A percentile compares a stretch with the other conserved stretches of the same genome.
Evolutionary conservation across 345 rosid genomes (phyloP).

Genomic region (Citrus medica): DNA sequence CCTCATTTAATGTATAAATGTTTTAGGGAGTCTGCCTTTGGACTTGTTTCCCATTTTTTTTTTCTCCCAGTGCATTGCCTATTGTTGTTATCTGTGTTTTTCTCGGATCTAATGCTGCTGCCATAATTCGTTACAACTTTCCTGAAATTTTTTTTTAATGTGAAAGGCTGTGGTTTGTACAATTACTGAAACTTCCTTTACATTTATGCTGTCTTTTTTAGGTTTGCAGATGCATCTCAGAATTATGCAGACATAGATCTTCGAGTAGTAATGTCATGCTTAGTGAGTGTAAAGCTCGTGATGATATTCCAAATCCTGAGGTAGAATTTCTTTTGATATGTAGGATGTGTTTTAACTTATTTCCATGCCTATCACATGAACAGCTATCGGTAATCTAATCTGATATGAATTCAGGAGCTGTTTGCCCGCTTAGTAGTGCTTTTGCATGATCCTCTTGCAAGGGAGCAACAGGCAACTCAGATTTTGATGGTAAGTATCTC

Average conservation of each 20-base stretch:
- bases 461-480: conserved; percentile 84
- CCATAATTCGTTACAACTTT: not conserved
- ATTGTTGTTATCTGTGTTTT: not conserved
- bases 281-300: conserved; percentile 74
- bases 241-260: conserved; percentile 67
- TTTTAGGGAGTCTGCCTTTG: not conserved
- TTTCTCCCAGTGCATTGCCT: not conserved
- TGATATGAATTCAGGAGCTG: conserved; percentile 58
- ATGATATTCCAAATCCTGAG: conserved; percentile 88
- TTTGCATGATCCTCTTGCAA: conserved; percentile 88
- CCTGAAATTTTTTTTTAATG: not conserved
- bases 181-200: conserved; percentile 1
- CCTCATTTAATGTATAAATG: not conserved
- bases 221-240: conserved; percentile 98
- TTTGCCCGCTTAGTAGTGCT: conserved; percentile 95
- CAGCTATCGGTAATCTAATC: conserved; percentile 6
- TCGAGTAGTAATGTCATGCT: conserved; percentile 56
- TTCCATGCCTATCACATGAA: conserved; percentile 8
- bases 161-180: not conserved
- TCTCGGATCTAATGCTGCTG: not conserved
- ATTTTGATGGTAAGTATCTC: conserved; percentile 71
- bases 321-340: conserved; percentile 29
- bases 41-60: not conserved
- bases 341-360: conserved; percentile 13
- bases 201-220: conserved; percentile 33